A percentile compares a stretch with the other conserved stretches of the same genome.
phyloP scores from a whole-genome alignment of 2,329 filamentous ascomycete species.

The Orbilia brochopaga region DNA sequence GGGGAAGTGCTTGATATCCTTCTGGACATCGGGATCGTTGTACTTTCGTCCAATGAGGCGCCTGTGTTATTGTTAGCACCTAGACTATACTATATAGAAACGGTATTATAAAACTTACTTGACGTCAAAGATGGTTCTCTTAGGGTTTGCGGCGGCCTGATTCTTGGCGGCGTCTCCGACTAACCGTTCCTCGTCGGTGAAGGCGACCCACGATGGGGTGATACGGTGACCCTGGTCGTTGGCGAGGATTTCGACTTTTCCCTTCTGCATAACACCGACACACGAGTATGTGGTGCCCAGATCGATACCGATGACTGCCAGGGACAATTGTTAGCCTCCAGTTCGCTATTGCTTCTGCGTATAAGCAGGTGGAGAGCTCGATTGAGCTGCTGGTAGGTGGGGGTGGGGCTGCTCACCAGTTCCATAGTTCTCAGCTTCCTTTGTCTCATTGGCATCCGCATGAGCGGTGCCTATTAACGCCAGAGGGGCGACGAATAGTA shows the following conservation, averaged over 20 bases:
- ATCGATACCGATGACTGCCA: constrained; percentile 89
- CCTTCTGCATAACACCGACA: constrained; percentile 94
- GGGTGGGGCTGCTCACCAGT: constrained; percentile 63
- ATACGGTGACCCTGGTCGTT: constrained; percentile 98
- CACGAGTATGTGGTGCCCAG: constrained; percentile 87
- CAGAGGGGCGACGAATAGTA: constrained; percentile 83
- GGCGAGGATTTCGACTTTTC: constrained; percentile 92
- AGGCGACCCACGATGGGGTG: constrained; percentile 92
- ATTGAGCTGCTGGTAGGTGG: background rate
- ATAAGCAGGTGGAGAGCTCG: background rate
- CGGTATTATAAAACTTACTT: constrained; percentile 68
- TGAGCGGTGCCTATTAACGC: constrained; percentile 78
- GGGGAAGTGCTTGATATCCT: constrained; percentile 97
- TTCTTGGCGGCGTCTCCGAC: constrained; percentile 98
- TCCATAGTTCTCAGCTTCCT: constrained; percentile 76
- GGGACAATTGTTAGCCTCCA: constrained; percentile 4
- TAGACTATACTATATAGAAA: background rate
- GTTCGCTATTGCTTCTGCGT: background rate
- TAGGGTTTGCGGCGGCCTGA: constrained; percentile 82
- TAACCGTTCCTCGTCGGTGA: constrained; percentile 94
- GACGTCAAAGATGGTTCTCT: constrained; percentile 77
- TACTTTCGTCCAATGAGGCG: constrained; percentile 86
- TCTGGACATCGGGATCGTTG: constrained; percentile 83
- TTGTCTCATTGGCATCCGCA: constrained; percentile 67
- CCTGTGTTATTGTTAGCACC: constrained; percentile 61